These are phyloP conservation scores for Talaromyces borbonicus DNA, from an alignment of 495 filamentous ascomycete genomes.

Conservation along the genomic window DNA sequence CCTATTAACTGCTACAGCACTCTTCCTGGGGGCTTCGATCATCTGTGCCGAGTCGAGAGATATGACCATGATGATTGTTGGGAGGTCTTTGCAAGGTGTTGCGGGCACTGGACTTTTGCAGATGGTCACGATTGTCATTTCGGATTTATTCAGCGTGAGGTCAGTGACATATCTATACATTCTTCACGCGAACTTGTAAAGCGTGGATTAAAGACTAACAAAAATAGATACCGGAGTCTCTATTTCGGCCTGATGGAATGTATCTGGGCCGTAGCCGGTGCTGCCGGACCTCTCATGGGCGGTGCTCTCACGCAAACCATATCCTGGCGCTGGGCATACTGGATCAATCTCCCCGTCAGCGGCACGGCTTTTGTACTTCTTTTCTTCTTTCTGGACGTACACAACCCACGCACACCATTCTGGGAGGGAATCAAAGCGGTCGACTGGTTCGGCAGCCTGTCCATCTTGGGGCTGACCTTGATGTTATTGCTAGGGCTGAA, in stretches of 20 bases:
- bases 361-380: conserved; percentile 46
- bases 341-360: conserved; percentile 61
- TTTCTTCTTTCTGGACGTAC: conserved; percentile 47
- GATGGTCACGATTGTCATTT: conserved; percentile 44
- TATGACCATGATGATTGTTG: conserved; percentile 47
- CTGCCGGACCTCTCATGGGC: conserved; percentile 57
- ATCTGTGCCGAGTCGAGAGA: conserved; percentile 37
- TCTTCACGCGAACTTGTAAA: neutral
- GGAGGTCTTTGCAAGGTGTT: conserved; percentile 44
- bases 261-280: conserved; percentile 48
- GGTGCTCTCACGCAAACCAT: conserved; percentile 54
- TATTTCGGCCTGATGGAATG: conserved; percentile 45
- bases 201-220: neutral
- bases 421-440: conserved; percentile 60
- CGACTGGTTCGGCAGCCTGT: conserved; percentile 64
- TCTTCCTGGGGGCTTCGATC: conserved; percentile 34
- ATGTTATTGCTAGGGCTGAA: conserved; percentile 72
- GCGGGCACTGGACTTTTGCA: conserved; percentile 45
- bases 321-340: conserved; percentile 62
- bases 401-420: conserved; percentile 47
- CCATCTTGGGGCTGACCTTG: conserved; percentile 59
- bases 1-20: conserved; percentile 33
- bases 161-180: conserved; percentile 12
- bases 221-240: conserved; percentile 34
- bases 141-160: conserved; percentile 50